Conservation (phyloP, 495 filamentous ascomycete species). For the Hypoxylon subgilvum region DNA sequence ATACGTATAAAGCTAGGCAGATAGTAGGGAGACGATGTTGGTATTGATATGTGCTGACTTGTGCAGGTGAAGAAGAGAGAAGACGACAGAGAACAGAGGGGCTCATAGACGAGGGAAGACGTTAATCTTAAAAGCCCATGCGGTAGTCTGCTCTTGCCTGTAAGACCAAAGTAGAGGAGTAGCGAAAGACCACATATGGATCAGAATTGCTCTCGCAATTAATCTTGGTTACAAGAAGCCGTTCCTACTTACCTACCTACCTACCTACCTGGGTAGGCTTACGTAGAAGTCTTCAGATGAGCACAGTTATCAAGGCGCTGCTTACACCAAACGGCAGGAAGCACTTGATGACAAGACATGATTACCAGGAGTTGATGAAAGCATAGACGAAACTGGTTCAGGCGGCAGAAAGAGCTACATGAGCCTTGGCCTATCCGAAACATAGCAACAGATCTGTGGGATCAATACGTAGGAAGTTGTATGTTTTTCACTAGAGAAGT, state of each 20-base stretch:
- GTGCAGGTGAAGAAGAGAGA: not conserved
- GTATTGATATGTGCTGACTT: not conserved
- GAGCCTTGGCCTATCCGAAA: too few species aligned
- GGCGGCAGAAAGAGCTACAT: too few species aligned
- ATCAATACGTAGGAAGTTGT: too few species aligned
- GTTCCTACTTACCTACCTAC: not conserved
- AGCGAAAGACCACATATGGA: not conserved
- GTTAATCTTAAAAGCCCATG: not conserved
- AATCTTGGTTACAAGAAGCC: not conserved
- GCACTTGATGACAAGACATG: too few species aligned
- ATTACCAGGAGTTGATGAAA: too few species aligned
- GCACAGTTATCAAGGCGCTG: too few species aligned
- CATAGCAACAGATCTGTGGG: too few species aligned
- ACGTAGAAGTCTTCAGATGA: too few species aligned
- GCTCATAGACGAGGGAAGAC: not conserved
- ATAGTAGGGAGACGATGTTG: not conserved
- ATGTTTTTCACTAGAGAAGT: too few species aligned
- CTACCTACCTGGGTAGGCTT: too few species aligned
- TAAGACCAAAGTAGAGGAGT: not conserved
- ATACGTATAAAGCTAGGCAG: not conserved
- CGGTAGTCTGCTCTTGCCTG: constrained; percentile 9
- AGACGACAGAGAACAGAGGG: not conserved
- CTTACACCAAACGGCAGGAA: too few species aligned
- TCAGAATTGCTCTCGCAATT: not conserved
- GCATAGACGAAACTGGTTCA: too few species aligned